phyloP scores from a whole-genome alignment of 164 flowering plant species.

The Taxillus chinensis region DNA sequence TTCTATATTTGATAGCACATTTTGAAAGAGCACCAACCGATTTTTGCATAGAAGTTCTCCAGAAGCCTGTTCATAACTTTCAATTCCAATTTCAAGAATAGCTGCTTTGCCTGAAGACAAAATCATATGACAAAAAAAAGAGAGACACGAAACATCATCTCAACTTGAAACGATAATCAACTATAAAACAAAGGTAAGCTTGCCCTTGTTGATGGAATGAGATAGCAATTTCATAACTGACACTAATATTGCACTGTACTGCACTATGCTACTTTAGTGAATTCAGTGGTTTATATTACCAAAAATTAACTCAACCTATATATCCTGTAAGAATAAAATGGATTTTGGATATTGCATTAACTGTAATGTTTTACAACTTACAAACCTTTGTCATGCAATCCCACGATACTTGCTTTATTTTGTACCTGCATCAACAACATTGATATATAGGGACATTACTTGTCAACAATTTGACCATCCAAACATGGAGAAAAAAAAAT shows the following conservation, averaged over 20 bases:
- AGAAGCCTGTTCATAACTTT: conserved; percentile 54
- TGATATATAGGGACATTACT: neutral
- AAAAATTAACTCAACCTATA: neutral
- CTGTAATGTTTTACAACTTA: neutral
- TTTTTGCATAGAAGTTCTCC: conserved; percentile 75
- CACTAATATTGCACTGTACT: no score
- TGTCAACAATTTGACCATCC: neutral
- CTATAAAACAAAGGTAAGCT: no score
- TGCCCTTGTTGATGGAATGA: neutral
- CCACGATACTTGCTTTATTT: conserved; percentile 50
- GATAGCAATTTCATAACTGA: neutral
- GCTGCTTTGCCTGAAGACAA: conserved; percentile 69
- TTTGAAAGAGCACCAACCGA: conserved; percentile 34
- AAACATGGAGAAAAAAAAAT: neutral
- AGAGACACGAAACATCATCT: neutral
- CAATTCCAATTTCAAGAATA: conserved; percentile 62
- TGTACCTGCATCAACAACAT: conserved; percentile 43
- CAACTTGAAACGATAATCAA: no score
- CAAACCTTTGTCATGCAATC: conserved; percentile 92
- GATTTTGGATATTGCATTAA: neutral
- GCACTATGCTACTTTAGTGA: no score
- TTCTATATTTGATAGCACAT: neutral
- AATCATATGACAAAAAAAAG: neutral
- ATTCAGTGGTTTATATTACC: neutral
- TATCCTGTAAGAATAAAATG: neutral